phyloP scores from a whole-genome alignment of 2,329 filamentous ascomycete genomes.

The Aspergillus sp. region DNA sequence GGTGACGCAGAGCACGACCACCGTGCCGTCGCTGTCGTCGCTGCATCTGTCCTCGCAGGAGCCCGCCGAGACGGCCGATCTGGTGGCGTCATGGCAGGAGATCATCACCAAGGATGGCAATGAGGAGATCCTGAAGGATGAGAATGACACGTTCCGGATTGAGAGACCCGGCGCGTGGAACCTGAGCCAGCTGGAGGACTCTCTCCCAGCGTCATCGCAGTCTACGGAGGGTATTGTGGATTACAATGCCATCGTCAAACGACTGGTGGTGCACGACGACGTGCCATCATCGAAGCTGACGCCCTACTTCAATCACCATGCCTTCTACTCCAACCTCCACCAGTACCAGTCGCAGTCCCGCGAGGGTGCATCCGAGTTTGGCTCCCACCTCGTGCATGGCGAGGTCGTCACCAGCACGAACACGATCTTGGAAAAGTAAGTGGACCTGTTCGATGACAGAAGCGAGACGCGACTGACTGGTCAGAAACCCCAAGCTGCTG shows the following conservation, averaged over 20 bases:
- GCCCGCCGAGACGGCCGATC: conserved; percentile 65
- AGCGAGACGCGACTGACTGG: neutral
- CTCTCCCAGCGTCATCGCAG: conserved; percentile 49
- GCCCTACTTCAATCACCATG: conserved; percentile 80
- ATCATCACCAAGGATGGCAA: conserved; percentile 67
- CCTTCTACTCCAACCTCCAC: conserved; percentile 72
- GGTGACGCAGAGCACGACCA: conserved; percentile 67
- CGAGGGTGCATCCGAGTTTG: conserved; percentile 66
- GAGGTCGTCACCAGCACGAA: conserved; percentile 94
- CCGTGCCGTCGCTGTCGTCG: conserved; percentile 75
- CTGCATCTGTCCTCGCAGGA: conserved; percentile 77
- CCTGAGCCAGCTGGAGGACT: conserved; percentile 56
- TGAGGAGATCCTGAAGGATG: conserved; percentile 73
- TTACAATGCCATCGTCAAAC: conserved; percentile 72
- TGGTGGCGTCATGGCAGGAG: conserved; percentile 64
- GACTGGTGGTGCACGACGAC: conserved; percentile 70
- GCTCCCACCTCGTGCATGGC: conserved; percentile 77
- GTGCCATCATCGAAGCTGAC: conserved; percentile 73
- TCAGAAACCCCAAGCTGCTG: conserved; percentile 74
- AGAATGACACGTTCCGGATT: conserved; percentile 80
- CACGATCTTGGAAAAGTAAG: conserved; percentile 83
- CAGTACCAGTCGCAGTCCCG: conserved; percentile 63
- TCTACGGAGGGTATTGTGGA: conserved; percentile 66
- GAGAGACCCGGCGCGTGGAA: conserved; percentile 67
- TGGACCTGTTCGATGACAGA: neutral